Evolutionary conservation across 2,329 filamentous ascomycete genomes (phyloP), one percentile per base, ranked within the genome.

Genomic region (Eutypa lata): DNA sequence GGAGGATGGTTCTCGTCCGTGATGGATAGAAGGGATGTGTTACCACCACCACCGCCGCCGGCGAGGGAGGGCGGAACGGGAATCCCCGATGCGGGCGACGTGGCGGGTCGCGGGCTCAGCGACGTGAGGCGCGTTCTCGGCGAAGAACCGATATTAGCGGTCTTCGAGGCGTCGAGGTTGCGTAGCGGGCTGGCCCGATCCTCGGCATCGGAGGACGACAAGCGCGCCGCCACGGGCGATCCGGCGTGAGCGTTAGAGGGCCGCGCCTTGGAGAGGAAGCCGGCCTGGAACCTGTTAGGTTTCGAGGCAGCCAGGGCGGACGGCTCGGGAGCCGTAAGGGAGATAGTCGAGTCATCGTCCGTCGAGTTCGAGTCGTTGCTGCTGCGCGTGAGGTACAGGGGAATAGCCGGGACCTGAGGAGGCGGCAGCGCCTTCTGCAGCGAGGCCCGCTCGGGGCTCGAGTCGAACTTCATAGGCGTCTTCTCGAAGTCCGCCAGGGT

Each of bases 401-500:
- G 83, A n/a, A 80, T 68, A 28, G 76, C 69, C 14, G 72, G 71
- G n/a, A 75, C 73, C n/a, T 71, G 62, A n/a, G n/a, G n/a, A n/a
- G n/a, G n/a, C 2, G 72, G 67, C 13, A 72, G 60, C 2, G 77
- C 69, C 26, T 83, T 80, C 40, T 77, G 73, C 0, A 80, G 79
- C 16, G 81, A 82, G 22, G 57, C 56, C 46, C 71, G 70, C 48
- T 85, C 81, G 7, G 84, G 82, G 1, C 83, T 81, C 2, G 77
- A 76, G 16, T 82, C 76, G 8, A 80, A 70, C 65, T 87, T 89
- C 68, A 91, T 82, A 1, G 94, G 93, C 2, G 93, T 97, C 72
- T 91, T 90, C 65, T 93, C 90, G 67, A 93, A 97, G 67, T 97
- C 94, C 11, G 89, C 91, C 52, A 97, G 75, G 1, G 87, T 86